phyloP scores from a whole-genome alignment of 768 basidiomycete genomes.

The Naganishia vishniacii region DNA sequence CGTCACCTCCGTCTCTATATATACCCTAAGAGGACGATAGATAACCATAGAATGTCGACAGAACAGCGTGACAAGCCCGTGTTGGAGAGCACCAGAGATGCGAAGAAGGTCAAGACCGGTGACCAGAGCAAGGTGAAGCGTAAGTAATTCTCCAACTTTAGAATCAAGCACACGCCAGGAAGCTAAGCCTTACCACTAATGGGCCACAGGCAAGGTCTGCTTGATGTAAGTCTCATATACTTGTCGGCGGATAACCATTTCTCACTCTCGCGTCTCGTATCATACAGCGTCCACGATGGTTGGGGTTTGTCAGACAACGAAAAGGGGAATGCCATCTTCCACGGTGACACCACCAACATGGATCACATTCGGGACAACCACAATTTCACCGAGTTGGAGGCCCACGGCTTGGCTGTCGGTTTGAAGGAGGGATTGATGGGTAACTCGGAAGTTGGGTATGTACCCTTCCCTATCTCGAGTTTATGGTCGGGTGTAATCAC shows the following conservation, averaged over 20 bases:
- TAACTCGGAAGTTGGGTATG: slow-evolving; percentile 93
- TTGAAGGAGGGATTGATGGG: slow-evolving; percentile 93
- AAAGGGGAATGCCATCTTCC: slow-evolving; percentile 83
- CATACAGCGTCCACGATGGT: slow-evolving; percentile 84
- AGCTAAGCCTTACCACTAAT: too few species aligned
- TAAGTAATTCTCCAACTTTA: too few species aligned
- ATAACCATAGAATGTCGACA: slow-evolving; percentile 8
- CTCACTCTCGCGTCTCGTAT: too few species aligned
- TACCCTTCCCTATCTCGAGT: background rate
- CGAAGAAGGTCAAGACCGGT: slow-evolving; percentile 44
- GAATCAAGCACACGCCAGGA: too few species aligned
- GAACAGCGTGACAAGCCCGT: slow-evolving; percentile 21
- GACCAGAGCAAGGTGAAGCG: slow-evolving; percentile 20
- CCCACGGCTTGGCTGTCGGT: slow-evolving; percentile 87
- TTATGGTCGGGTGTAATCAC: background rate
- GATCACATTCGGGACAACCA: slow-evolving; percentile 74
- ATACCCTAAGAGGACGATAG: background rate
- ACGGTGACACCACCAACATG: slow-evolving; percentile 80
- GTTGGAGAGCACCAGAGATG: slow-evolving; percentile 29
- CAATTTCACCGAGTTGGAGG: slow-evolving; percentile 65
- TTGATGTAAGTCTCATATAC: slow-evolving; percentile 60
- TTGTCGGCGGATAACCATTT: too few species aligned
- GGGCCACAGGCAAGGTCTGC: slow-evolving; percentile 85
- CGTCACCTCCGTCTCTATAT: background rate
- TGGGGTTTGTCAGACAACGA: slow-evolving; percentile 70